Evolutionary conservation across 192 early-diverging fungal genomes (phyloP).

Genomic region (Coemansia sp.): DNA sequence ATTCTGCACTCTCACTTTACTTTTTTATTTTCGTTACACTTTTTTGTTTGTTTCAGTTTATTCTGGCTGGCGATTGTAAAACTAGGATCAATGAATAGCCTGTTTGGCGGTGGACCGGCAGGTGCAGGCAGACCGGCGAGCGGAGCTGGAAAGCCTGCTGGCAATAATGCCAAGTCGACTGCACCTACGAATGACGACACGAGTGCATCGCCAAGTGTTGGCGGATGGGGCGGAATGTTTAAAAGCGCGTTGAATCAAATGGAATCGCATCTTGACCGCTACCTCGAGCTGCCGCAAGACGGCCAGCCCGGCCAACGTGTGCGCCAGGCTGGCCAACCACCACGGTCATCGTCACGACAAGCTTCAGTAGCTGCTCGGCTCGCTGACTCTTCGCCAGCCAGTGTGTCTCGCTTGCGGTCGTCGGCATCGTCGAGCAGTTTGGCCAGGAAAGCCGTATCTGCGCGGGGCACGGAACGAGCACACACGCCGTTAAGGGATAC

Average conservation of each 20-base stretch:
- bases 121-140: constrained; percentile 15
- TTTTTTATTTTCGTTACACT: not conserved
- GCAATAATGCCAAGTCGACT: not conserved
- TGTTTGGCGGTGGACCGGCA: constrained; percentile 32
- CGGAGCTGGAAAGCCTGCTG: not conserved
- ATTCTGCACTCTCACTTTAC: not conserved
- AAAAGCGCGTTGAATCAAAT: constrained; percentile 72
- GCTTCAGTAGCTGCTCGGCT: constrained; percentile 15
- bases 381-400: constrained; percentile 21
- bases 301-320: constrained; percentile 8
- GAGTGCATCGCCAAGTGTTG: not conserved
- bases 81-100: constrained; percentile 20
- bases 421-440: constrained; percentile 1
- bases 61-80: not conserved
- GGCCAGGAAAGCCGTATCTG: not conserved
- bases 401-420: constrained; percentile 47
- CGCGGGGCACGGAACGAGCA: not conserved
- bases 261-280: constrained; percentile 72
- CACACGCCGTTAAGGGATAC: not conserved
- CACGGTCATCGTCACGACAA: constrained; percentile 10
- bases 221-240: constrained; percentile 64
- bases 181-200: not conserved
- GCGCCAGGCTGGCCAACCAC: constrained; percentile 2
- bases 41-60: not conserved
- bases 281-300: constrained; percentile 61